Evolutionary conservation across 306 rosid species (phyloP), one percentile per base, ranked within the genome.

Genomic region (Sindora glabra): DNA sequence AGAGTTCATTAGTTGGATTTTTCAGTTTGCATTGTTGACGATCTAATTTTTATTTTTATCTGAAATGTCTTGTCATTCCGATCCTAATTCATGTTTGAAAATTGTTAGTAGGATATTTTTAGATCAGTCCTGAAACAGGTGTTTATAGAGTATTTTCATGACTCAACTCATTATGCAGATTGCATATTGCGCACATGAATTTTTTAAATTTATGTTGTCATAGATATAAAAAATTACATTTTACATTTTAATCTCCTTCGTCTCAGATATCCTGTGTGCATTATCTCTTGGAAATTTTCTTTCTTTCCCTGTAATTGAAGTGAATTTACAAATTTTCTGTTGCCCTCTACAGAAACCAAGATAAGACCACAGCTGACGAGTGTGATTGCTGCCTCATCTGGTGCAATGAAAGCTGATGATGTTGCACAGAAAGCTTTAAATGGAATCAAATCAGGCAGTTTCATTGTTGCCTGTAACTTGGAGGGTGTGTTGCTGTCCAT

Each of bases 351-450:
- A 91, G 98, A 91, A 73, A 75, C 33, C 62, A 85, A 86, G 86
- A 72, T n/a, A 59, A 76, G 75, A 48, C 96, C 95, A 1, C 81
- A 68, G 76, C 75, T 88, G 59, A 91, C 96, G 74, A 68, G 71
- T 59, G 67, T 88, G 63, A 81, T 91, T 42, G 85, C 89, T 2
- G 62, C 73, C 48, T 81, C 95, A 5, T 83, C 95, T 32, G 86
- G 88, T 58, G 65, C 54, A 27, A 91, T 88, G 96, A 83, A 81
- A 70, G 83, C 96, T 7, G 92, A 91, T 14, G 89, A 77, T 27
- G 98, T 91, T 59, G 98, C 98, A 29, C 69, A 59, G 81, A 91
- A 63, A 65, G 72, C 96, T 55, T 69, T 91, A 45, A 65, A 81
- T 67, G 98, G 96, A 54, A 91, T 91, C 37, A 91, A 79, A 59